phyloP scores from a whole-genome alignment of 768 basidiomycete genomes.

The Lactarius akahatsu region DNA sequence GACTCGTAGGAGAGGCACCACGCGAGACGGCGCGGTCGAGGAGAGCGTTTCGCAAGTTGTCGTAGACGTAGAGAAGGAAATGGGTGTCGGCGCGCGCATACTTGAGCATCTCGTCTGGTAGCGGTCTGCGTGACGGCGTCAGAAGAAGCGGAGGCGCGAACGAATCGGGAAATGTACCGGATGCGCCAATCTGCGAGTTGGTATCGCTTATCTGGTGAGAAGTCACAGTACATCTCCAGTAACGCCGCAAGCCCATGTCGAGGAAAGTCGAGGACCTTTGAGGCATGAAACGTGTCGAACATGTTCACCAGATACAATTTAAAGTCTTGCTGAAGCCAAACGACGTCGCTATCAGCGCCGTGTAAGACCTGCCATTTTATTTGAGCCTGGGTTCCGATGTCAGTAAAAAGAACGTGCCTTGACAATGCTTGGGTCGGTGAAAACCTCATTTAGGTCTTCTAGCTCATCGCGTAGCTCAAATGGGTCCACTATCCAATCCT shows the following conservation, averaged over 20 bases:
- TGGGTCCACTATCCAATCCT: constrained; percentile 87
- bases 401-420: constrained; percentile 55
- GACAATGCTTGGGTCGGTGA: constrained; percentile 79
- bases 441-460: constrained; percentile 73
- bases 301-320: constrained; percentile 90
- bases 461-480: constrained; percentile 74
- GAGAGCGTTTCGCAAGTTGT: too few relatives aligned
- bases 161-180: constrained; percentile 45
- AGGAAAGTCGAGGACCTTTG: constrained; percentile 81
- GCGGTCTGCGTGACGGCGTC: constrained; percentile 47
- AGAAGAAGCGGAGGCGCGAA: background rate
- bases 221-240: constrained; percentile 87
- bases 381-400: background rate
- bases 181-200: constrained; percentile 98
- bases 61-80: too few relatives aligned
- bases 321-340: constrained; percentile 97
- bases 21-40: too few relatives aligned
- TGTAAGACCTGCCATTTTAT: constrained; percentile 70
- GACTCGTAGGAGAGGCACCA: too few relatives aligned
- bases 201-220: constrained; percentile 91
- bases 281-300: constrained; percentile 98
- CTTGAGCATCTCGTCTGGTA: constrained; percentile 56
- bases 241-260: constrained; percentile 82
- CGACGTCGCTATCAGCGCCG: constrained; percentile 90
- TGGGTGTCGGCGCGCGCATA: too few relatives aligned